phyloP scores from a whole-genome alignment of 2,329 filamentous ascomycete genomes.

The Trichoderma endophyticum region DNA sequence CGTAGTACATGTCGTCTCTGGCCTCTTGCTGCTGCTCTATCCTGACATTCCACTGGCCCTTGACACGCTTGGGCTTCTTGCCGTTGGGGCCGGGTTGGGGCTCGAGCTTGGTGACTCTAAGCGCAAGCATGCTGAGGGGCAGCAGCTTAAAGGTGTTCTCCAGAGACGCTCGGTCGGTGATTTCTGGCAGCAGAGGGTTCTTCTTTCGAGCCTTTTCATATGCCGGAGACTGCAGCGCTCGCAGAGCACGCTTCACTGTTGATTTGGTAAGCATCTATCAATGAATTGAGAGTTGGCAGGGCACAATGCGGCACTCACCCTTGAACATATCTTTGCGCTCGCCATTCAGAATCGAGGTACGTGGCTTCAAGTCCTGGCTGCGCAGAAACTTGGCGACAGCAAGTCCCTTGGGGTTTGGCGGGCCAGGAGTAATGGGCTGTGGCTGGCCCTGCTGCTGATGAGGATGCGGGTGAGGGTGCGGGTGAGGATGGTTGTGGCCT shows the following conservation, averaged over 20 bases:
- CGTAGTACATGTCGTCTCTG: constrained; percentile 84
- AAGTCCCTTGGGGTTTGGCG: constrained; percentile 83
- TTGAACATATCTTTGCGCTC: constrained; percentile 98
- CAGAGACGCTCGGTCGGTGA: constrained; percentile 82
- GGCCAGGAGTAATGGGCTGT: constrained; percentile 70
- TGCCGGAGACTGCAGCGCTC: constrained; percentile 81
- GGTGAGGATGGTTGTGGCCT: constrained; percentile 28
- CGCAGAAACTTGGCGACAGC: constrained; percentile 87
- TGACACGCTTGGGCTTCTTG: constrained; percentile 82
- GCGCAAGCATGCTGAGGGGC: constrained; percentile 87
- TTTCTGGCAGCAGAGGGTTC: constrained; percentile 82
- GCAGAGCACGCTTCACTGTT: constrained; percentile 90
- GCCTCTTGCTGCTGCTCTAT: constrained; percentile 96
- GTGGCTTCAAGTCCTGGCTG: constrained; percentile 77
- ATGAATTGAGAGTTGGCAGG: not conserved
- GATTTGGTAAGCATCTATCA: not conserved
- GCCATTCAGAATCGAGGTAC: constrained; percentile 91
- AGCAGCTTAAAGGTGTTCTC: constrained; percentile 95
- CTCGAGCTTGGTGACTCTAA: constrained; percentile 76
- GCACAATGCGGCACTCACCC: constrained; percentile 53
- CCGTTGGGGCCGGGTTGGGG: constrained; percentile 61
- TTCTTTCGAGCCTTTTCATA: constrained; percentile 88
- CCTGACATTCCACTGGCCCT: constrained; percentile 93
- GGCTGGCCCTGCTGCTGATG: constrained; percentile 46
- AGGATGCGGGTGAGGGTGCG: constrained; percentile 33